These are phyloP conservation scores for Carallia brachiata DNA, from an alignment of 345 rosid genomes.

Conservation along the genomic window DNA sequence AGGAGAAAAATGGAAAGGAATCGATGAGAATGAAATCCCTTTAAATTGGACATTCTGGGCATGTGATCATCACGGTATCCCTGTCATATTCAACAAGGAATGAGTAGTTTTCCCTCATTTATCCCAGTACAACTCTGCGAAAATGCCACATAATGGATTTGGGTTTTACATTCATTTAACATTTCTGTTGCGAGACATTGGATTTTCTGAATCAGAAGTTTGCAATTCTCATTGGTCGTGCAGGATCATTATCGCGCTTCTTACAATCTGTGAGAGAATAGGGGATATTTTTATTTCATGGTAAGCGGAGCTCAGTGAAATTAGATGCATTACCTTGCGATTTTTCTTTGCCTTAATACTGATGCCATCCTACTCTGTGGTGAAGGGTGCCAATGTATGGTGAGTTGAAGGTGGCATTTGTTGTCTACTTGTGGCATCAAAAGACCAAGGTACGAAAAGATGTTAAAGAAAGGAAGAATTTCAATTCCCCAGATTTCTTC, in stretches of 20 bases:
- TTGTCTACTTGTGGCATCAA: constrained; percentile 46
- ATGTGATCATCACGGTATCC: not conserved
- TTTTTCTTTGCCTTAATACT: not conserved
- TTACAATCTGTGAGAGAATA: constrained; percentile 66
- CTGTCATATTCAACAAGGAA: not conserved
- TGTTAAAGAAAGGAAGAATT: not conserved
- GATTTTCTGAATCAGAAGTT: not conserved
- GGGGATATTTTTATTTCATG: constrained; percentile 67
- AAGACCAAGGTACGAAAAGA: constrained; percentile 30
- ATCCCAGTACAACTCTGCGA: not conserved
- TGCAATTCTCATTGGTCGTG: constrained; percentile 8
- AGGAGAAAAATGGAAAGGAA: not conserved
- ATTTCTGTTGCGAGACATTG: not conserved
- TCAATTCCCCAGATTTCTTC: not conserved
- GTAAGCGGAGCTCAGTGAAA: constrained; percentile 32
- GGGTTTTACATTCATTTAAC: not conserved
- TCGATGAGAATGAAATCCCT: not conserved
- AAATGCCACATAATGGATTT: not conserved
- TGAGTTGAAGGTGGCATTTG: constrained; percentile 39
- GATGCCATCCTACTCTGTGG: not conserved
- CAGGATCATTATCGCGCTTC: constrained; percentile 80
- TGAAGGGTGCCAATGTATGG: constrained; percentile 49
- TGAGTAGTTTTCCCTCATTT: not conserved
- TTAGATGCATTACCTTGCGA: not conserved
- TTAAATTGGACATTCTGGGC: not conserved